phyloP scores from a whole-genome alignment of 495 filamentous ascomycete genomes.

The Margaritispora aquatica region DNA sequence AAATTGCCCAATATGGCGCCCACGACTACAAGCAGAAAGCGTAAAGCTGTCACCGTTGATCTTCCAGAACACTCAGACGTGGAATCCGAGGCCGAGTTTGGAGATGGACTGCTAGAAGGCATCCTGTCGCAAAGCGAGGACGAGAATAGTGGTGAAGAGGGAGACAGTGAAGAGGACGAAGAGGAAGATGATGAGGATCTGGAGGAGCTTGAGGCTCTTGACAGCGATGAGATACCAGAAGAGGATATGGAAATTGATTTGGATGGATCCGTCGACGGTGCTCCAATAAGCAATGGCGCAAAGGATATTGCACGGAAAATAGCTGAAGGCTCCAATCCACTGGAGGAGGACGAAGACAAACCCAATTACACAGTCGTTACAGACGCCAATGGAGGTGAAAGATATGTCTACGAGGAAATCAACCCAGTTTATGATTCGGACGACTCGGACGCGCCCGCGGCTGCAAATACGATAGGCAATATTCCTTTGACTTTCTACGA shows the following conservation, averaged over 20 bases:
- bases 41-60: conserved; percentile 24
- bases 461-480: conserved; percentile 86
- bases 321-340: conserved; percentile 26
- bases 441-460: conserved; percentile 74
- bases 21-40: conserved; percentile 19
- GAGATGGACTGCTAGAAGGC: conserved; percentile 55
- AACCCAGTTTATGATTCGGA: conserved; percentile 95
- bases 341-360: conserved; percentile 32
- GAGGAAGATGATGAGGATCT: conserved; percentile 45
- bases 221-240: conserved; percentile 53
- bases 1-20: conserved; percentile 19
- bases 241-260: conserved; percentile 37
- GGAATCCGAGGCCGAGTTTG: conserved; percentile 61
- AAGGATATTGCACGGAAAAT: conserved; percentile 20
- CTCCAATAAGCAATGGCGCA: conserved; percentile 27
- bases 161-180: conserved; percentile 31
- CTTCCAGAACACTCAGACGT: conserved; percentile 23
- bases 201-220: conserved; percentile 41
- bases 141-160: conserved; percentile 36
- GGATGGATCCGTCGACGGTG: conserved; percentile 15
- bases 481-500: conserved; percentile 95
- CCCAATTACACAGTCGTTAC: conserved; percentile 54
- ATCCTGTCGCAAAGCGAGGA: conserved; percentile 53
- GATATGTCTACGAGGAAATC: conserved; percentile 72
- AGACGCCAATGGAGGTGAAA: conserved; percentile 46